Evolutionary conservation across 495 filamentous ascomycete species (phyloP), one percentile per base, ranked within the genome.

Genomic region (Penicillium pancosmium): DNA sequence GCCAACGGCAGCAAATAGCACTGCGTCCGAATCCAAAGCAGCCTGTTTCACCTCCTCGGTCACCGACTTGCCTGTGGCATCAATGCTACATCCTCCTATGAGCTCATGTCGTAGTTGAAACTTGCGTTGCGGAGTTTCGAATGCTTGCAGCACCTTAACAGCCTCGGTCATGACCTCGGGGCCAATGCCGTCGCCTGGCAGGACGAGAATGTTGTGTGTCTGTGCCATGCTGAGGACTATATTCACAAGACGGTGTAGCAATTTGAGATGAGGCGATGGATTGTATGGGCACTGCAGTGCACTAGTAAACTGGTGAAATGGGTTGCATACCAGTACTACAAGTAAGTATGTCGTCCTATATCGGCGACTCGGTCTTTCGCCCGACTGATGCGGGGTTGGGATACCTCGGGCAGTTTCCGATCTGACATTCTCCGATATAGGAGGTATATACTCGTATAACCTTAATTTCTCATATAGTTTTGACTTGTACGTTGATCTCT

Each of bases 121-220:
- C 19, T 64, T 69, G 49, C 65, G 66, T 4, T 67, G 40, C 2
- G 69, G 52, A n/a, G 65, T 67, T 60, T 78, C 75, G 60, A 82
- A 76, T 46, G 72, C 70, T 58, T 77, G 63, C 12, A 84, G 78
- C 25, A 84, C 73, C 61, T 81, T 81, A 48, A 78, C 65, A 40
- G 80, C 81, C 65, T 83, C 80, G 38, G 70, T 52, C 68, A 82
- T 82, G 38, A 84, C 74, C 60, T 84, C 82, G 0, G 81, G 81
- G 34, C 82, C 82, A 63, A 84, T 79, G 52, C 80, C 78, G 57
- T 84, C 82, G 59, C 80, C 82, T 4, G 80, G 78, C 18, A 84
- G 76, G 52, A 82, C 60, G 49, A 83, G 80, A 64, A 84, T 79
- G 8, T 76, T 80, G 72, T 73, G 75, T 13, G 50, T 65, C 64